Evolutionary conservation across 2,329 filamentous ascomycete genomes (phyloP).

Genomic region (Pleoardoris graminearum): DNA sequence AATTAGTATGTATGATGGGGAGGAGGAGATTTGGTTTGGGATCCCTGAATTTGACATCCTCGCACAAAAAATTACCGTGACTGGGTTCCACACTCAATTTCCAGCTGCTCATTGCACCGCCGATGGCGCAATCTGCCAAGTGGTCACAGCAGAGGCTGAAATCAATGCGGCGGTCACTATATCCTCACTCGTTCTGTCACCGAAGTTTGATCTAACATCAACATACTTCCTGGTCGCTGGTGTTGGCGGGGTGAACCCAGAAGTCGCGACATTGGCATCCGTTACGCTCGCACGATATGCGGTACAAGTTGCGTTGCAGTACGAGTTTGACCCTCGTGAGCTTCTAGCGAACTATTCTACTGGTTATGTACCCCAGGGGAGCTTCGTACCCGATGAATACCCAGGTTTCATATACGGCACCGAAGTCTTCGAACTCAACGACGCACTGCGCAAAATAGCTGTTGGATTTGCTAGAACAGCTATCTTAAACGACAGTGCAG

Average conservation of each 20-base stretch:
- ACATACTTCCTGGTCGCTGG: slow-evolving; percentile 75
- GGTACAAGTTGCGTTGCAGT: slow-evolving; percentile 74
- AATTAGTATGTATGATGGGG: slow-evolving; percentile 59
- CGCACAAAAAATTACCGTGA: slow-evolving; percentile 60
- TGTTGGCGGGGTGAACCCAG: slow-evolving; percentile 75
- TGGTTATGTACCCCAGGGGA: slow-evolving; percentile 69
- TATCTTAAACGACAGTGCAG: slow-evolving; percentile 43
- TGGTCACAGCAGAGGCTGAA: slow-evolving; percentile 59
- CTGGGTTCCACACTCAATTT: slow-evolving; percentile 67
- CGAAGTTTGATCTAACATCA: slow-evolving; percentile 63
- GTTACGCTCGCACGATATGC: slow-evolving; percentile 71
- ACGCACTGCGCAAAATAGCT: slow-evolving; percentile 41
- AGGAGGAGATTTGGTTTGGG: slow-evolving; percentile 57
- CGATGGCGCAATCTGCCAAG: slow-evolving; percentile 66
- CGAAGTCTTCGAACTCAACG: slow-evolving; percentile 50
- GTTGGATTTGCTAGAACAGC: slow-evolving; percentile 40
- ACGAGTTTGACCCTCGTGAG: slow-evolving; percentile 73
- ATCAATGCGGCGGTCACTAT: slow-evolving; percentile 75
- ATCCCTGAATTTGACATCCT: slow-evolving; percentile 61
- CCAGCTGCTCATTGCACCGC: slow-evolving; percentile 67
- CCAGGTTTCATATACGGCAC: slow-evolving; percentile 47
- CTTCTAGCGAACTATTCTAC: slow-evolving; percentile 67
- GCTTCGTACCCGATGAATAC: slow-evolving; percentile 50
- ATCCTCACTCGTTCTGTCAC: slow-evolving; percentile 64
- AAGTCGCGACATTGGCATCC: slow-evolving; percentile 65